These are phyloP conservation scores for Podosphaera fusca DNA, from an alignment of 2,329 filamentous ascomycete species.

Conservation along the genomic window DNA sequence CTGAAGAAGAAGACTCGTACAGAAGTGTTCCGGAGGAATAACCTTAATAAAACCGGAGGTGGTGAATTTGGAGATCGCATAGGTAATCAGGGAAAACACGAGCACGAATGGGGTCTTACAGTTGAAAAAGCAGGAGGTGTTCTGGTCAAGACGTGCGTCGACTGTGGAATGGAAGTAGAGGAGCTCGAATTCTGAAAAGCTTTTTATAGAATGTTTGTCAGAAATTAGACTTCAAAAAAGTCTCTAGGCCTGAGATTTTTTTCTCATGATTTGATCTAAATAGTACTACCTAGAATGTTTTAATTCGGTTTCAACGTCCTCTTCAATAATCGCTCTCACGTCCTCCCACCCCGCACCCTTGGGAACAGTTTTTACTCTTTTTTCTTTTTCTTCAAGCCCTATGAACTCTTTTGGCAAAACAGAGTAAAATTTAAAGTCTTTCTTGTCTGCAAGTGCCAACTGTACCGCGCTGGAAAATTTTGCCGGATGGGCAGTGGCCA, in stretches of 20 bases:
- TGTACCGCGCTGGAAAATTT: slow-evolving; percentile 82
- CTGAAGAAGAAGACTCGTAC: slow-evolving; percentile 84
- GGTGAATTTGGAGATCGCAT: slow-evolving; percentile 56
- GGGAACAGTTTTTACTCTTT: slow-evolving; percentile 44
- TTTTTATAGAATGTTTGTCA: not conserved
- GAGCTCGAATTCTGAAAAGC: slow-evolving; percentile 25
- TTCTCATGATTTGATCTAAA: not conserved
- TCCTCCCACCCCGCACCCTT: slow-evolving; percentile 44
- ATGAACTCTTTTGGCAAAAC: slow-evolving; percentile 66
- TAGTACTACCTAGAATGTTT: slow-evolving; percentile 8
- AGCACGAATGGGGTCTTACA: slow-evolving; percentile 64
- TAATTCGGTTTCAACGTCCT: slow-evolving; percentile 46
- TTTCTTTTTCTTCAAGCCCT: slow-evolving; percentile 54
- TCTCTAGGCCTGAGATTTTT: not conserved
- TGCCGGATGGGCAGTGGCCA: slow-evolving; percentile 86
- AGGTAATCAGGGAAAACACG: slow-evolving; percentile 41
- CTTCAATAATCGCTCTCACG: slow-evolving; percentile 52
- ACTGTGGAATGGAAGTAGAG: slow-evolving; percentile 60
- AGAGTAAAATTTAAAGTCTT: slow-evolving; percentile 54
- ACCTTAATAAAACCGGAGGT: slow-evolving; percentile 25
- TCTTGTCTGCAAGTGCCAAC: slow-evolving; percentile 44
- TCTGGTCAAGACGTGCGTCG: slow-evolving; percentile 57
- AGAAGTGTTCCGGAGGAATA: slow-evolving; percentile 61
- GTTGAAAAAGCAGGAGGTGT: slow-evolving; percentile 49
- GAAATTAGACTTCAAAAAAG: not conserved